Evolutionary conservation across 495 filamentous ascomycete species (phyloP), one percentile per base, ranked within the genome.

Genomic region (Melanomma pulvis-pyrius): DNA sequence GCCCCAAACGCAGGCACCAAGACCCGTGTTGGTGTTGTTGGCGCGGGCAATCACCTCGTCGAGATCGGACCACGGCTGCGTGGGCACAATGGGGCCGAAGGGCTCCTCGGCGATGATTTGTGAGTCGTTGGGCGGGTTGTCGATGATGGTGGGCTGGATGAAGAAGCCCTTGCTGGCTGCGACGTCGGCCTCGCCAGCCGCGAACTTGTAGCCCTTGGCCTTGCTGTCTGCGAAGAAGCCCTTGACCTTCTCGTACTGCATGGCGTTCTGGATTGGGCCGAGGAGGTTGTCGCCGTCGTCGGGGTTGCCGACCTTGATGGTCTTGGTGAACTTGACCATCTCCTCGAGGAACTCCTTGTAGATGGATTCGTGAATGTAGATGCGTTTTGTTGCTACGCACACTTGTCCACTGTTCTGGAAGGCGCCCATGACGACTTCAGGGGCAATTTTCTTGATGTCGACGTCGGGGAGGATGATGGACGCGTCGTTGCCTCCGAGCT

Each of bases 401-500:
- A 87, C 73, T 70, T 88, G 85, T 13, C 86, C 86, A 0, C 80
- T 82, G 75, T 87, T 86, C 63, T 86, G 82, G 61, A 89, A 87
- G 0, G 81, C 81, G 26, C 83, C 81, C 41, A 77, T 77, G 11
- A 81, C 81, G 7, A 86, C 80, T 63, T 85, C 76, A 0, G 83
- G 83, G 13, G 87, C 83, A 17, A 83, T 79, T 29, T 79, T 80
- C 36, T 84, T 81, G 32, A 91, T 80, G 61, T 90, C 86, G 12
- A 87, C 87, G 75, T 90, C 87, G 0, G 81, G 77, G 66, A 83
- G 85, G 21, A 91, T 79, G 60, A 90, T 85, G 54, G 82, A 82
- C 0, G 88, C 83, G 73, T 91, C 85, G 71, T 91, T 91, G 34
- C 89, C 89, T 21, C 87, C 88, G 34, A 84, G 68, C 69, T 88